Percentiles rank a stretch among this genome's conserved stretches.
Conservation (phyloP, 257 asterid genomes). For the Fraxinus anomala region DNA sequence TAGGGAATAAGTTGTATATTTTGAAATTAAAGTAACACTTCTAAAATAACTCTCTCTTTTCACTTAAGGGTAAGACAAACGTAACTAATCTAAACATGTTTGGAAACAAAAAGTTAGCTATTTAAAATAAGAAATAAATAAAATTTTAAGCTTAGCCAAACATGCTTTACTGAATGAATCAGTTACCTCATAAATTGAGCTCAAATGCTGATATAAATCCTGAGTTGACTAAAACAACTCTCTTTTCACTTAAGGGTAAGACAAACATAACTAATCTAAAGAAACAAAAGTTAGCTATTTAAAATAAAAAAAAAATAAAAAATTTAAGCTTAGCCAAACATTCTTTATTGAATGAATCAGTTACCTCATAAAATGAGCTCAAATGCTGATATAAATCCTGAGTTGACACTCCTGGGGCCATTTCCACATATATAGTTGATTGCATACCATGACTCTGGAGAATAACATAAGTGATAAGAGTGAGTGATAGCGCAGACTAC, state of each 20-base stretch:
- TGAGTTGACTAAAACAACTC: constrained; percentile 39
- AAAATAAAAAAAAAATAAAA: no score
- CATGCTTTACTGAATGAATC: neutral
- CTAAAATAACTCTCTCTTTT: no score
- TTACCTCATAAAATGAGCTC: constrained; percentile 65
- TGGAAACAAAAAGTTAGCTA: neutral
- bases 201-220: constrained; percentile 64
- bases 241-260: neutral
- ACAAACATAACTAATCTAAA: neutral
- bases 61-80: neutral
- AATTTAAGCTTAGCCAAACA: no score
- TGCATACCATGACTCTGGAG: constrained; percentile 95
- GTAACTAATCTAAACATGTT: neutral
- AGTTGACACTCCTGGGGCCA: constrained; percentile 71
- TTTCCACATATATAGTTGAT: constrained; percentile 87
- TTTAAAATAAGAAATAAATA: no score
- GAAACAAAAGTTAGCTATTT: no score
- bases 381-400: constrained; percentile 70
- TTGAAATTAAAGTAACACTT: no score
- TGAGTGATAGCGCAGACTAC: neutral
- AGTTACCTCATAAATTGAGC: constrained; percentile 64
- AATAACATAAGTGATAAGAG: constrained; percentile 15
- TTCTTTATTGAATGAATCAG: neutral
- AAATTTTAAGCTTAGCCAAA: no score
- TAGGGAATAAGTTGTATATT: neutral